Percentiles rank a stretch among this genome's conserved stretches.
Conservation (phyloP, 192 early-diverging fungal genomes). For the Chytriomyces sp. region DNA sequence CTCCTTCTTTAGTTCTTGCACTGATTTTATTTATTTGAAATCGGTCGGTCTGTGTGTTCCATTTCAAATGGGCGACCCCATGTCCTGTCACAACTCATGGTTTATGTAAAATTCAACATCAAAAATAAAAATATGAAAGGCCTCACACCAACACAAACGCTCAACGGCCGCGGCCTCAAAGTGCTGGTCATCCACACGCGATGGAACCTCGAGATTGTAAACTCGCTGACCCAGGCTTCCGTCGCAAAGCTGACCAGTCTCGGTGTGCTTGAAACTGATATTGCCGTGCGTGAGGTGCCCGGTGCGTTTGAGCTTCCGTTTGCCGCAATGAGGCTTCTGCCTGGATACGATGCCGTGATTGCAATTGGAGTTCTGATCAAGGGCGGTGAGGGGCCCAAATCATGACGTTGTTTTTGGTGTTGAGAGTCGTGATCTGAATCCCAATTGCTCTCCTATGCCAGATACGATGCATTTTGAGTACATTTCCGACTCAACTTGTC, state of each 20-base stretch:
- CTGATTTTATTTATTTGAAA: too few species aligned
- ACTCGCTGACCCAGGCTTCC: conserved; percentile 78
- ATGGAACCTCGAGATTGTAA: conserved; percentile 91
- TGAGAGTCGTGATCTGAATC: not conserved
- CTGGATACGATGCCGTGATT: conserved; percentile 86
- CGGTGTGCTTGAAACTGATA: conserved; percentile 75
- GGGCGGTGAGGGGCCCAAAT: conserved; percentile 57
- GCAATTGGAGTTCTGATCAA: conserved; percentile 98
- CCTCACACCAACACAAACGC: not conserved
- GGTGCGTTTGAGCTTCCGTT: conserved; percentile 96
- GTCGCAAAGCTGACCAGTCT: conserved; percentile 66
- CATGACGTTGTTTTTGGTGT: not conserved
- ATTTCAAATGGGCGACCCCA: too few species aligned
- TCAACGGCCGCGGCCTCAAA: conserved; percentile 32
- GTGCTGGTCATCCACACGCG: conserved; percentile 79
- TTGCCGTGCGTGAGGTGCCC: conserved; percentile 78
- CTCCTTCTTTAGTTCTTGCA: too few species aligned
- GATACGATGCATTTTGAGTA: conserved; percentile 99
- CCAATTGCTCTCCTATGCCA: not conserved
- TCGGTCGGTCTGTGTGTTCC: too few species aligned
- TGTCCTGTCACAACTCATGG: too few species aligned
- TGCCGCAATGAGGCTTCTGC: conserved; percentile 79
- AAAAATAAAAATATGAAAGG: conserved; percentile 17
- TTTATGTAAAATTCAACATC: not conserved
- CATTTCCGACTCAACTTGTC: conserved; percentile 91